Evolutionary conservation across 2,329 filamentous ascomycete genomes (phyloP).

Genomic region (Ascochyta fabae): DNA sequence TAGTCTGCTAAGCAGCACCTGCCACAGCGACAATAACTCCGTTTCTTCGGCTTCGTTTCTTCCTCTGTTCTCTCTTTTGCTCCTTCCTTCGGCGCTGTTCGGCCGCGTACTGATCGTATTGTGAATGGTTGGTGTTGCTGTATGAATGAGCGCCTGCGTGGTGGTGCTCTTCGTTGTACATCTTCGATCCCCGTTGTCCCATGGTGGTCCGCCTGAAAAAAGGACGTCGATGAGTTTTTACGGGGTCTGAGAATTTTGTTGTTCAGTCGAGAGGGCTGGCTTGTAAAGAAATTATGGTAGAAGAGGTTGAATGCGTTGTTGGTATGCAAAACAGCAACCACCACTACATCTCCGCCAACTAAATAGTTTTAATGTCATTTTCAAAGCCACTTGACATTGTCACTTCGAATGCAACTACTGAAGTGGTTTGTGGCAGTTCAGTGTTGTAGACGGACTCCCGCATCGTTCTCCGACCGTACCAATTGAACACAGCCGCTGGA

Average conservation of each 20-base stretch:
- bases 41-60: conserved; percentile 1
- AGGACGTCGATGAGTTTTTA: background rate
- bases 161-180: background rate
- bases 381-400: background rate
- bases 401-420: background rate
- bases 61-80: background rate
- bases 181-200: conserved; percentile 10
- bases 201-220: background rate
- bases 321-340: background rate
- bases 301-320: background rate
- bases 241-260: too few species aligned
- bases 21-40: conserved; percentile 5
- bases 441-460: background rate
- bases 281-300: background rate
- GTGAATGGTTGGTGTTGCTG: background rate
- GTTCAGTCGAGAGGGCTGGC: too few species aligned
- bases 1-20: background rate
- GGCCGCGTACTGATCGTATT: background rate
- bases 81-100: background rate
- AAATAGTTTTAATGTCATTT: background rate
- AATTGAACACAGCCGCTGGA: background rate
- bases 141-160: background rate
- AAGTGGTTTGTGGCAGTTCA: background rate
- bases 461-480: conserved; percentile 3
- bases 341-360: background rate